Conservation (phyloP, 2,329 filamentous ascomycete species). For the Sporothrix brunneoviolacea region DNA sequence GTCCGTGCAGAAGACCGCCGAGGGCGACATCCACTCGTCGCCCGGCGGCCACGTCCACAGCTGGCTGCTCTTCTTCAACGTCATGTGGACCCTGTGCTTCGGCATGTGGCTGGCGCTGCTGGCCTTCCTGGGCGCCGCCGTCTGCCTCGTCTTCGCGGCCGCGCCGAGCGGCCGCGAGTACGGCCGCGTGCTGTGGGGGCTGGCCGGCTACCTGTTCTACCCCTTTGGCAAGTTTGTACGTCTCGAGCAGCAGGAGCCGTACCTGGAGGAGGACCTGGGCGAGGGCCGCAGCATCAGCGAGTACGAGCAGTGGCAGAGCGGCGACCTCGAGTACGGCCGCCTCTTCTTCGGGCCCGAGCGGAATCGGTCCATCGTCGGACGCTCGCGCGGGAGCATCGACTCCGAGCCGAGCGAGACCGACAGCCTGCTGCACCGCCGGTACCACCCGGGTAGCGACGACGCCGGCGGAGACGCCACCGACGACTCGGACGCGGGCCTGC, state of each 20-base stretch:
- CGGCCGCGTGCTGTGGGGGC: constrained; percentile 73
- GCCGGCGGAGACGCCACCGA: background rate
- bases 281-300: constrained; percentile 96
- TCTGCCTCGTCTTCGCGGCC: constrained; percentile 75
- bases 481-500: constrained; percentile 24
- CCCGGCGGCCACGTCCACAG: constrained; percentile 79
- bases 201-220: constrained; percentile 84
- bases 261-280: constrained; percentile 87
- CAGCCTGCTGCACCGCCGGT: constrained; percentile 68
- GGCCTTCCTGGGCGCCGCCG: constrained; percentile 63
- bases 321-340: constrained; percentile 89
- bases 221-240: constrained; percentile 96
- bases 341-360: constrained; percentile 87
- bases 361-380: constrained; percentile 74
- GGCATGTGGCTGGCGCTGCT: constrained; percentile 92
- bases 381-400: constrained; percentile 81
- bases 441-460: background rate
- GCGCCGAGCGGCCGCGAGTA: constrained; percentile 78
- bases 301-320: constrained; percentile 98
- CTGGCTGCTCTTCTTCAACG: constrained; percentile 82
- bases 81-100: constrained; percentile 84
- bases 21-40: constrained; percentile 93
- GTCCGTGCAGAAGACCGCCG: constrained; percentile 91
- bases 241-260: constrained; percentile 87
- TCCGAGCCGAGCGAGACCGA: constrained; percentile 80